These are phyloP conservation scores for Solanum hybrid DNA, from an alignment of 305 asterid species.

Conservation along the genomic window DNA sequence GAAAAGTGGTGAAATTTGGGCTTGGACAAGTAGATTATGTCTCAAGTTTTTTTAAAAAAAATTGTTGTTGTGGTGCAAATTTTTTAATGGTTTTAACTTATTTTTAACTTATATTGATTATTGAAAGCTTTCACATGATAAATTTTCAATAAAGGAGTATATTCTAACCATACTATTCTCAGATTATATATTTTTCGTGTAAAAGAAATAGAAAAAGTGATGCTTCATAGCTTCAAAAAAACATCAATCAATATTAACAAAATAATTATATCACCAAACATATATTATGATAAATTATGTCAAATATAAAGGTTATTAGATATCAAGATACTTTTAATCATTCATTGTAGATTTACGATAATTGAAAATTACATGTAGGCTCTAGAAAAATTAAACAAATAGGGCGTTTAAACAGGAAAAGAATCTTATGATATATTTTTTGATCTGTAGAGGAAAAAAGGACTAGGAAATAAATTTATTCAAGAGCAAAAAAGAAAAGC, in stretches of 20 bases:
- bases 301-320: too few relatives aligned
- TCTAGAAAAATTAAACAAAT: not conserved
- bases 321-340: too few relatives aligned
- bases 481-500: not conserved
- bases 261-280: not conserved
- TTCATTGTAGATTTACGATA: not conserved
- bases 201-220: too few relatives aligned
- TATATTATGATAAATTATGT: too few relatives aligned
- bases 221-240: not conserved
- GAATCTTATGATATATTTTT: not conserved
- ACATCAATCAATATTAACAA: not conserved
- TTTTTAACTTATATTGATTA: too few relatives aligned
- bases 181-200: not conserved
- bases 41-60: not conserved
- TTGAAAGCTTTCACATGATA: not conserved
- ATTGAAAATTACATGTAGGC: not conserved
- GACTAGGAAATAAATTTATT: not conserved
- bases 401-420: not conserved
- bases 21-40: not conserved
- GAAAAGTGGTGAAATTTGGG: too few relatives aligned
- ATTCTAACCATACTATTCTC: not conserved
- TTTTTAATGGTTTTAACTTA: not conserved
- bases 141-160: not conserved
- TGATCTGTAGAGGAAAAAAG: not conserved
- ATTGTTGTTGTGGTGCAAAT: not conserved